Evolutionary conservation across 371 early-diverging fungal species (phyloP).

Genomic region (Mucor plumbeus): DNA sequence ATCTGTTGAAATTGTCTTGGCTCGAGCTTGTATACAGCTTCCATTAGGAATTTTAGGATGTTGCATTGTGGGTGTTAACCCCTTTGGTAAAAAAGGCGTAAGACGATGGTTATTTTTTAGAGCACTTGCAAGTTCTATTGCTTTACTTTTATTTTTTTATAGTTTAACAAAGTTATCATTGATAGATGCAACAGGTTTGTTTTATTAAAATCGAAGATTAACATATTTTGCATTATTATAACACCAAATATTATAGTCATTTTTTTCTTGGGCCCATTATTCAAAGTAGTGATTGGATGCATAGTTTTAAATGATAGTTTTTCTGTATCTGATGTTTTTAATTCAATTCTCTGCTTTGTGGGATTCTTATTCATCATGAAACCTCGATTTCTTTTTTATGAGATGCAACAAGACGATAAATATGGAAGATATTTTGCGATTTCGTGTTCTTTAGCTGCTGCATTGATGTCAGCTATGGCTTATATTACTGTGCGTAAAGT

Average conservation of each 20-base stretch:
- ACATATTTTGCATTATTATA: background rate
- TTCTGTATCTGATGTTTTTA: slow-evolving; percentile 56
- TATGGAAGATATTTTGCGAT: slow-evolving; percentile 36
- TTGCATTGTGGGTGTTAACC: slow-evolving; percentile 47
- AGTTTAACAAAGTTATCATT: slow-evolving; percentile 69
- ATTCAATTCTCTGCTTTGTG: slow-evolving; percentile 57
- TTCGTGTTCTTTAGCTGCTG: slow-evolving; percentile 57
- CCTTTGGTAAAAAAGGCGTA: slow-evolving; percentile 58
- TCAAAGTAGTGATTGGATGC: slow-evolving; percentile 72
- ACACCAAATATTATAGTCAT: slow-evolving; percentile 46
- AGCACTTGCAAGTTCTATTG: slow-evolving; percentile 68
- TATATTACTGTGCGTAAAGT: slow-evolving; percentile 75
- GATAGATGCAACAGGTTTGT: slow-evolving; percentile 73
- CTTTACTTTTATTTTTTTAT: slow-evolving; percentile 72
- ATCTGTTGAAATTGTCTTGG: slow-evolving; percentile 71
- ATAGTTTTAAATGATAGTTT: slow-evolving; percentile 65
- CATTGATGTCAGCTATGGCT: slow-evolving; percentile 64
- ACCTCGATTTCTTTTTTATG: slow-evolving; percentile 62
- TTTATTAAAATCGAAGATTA: too few relatives aligned
- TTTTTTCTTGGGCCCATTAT: slow-evolving; percentile 78
- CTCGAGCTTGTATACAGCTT: slow-evolving; percentile 70
- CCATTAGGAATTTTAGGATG: slow-evolving; percentile 62
- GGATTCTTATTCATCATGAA: slow-evolving; percentile 71
- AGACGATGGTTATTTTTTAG: slow-evolving; percentile 65
- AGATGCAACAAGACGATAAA: slow-evolving; percentile 9